Conservation (phyloP, 73 alveolate species). For the Symbiodinium natans region DNA sequence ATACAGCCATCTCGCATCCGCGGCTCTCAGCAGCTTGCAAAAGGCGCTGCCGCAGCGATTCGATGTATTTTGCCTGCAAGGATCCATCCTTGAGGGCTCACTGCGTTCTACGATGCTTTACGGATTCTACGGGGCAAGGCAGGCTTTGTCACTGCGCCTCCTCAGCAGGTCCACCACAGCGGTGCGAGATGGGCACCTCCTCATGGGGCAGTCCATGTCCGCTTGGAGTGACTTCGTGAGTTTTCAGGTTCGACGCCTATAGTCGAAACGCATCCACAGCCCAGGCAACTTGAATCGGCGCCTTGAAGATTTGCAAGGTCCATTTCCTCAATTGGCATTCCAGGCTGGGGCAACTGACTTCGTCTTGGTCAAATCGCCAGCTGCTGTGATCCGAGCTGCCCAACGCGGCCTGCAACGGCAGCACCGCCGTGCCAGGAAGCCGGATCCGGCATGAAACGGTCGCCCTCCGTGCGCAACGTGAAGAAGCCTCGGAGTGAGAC, state of each 20-base stretch:
- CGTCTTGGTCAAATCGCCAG: neutral
- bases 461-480: neutral
- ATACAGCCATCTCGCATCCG: neutral
- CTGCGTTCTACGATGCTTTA: neutral
- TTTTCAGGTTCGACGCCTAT: neutral
- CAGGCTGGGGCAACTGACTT: neutral
- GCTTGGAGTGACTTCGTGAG: neutral
- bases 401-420: conserved; percentile 56
- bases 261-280: neutral
- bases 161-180: neutral
- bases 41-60: neutral
- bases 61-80: neutral
- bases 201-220: neutral
- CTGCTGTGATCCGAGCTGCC: conserved; percentile 24
- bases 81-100: neutral
- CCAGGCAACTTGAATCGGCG: neutral
- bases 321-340: conserved; percentile 43
- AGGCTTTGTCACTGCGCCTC: neutral
- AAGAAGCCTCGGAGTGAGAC: neutral
- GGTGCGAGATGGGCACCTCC: conserved; percentile 1
- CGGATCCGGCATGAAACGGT: neutral
- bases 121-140: neutral
- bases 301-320: conserved; percentile 84
- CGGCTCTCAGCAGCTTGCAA: neutral
- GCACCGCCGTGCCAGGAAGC: conserved; percentile 89